Conservation (phyloP, 2,329 filamentous ascomycete species). For the Monilinia fructigena region DNA sequence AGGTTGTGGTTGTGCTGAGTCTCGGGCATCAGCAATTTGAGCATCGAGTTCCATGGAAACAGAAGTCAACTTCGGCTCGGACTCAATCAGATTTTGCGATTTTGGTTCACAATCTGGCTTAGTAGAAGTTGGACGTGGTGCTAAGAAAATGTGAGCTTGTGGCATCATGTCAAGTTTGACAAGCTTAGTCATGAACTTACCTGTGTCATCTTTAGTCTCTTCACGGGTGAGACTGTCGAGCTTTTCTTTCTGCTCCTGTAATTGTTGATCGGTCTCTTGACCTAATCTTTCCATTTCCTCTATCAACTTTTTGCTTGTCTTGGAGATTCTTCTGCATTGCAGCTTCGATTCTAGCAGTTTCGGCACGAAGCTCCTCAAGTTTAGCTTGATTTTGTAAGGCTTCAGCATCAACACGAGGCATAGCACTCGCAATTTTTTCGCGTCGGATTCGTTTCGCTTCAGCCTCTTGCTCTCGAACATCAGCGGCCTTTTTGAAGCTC, state of each 20-base stretch:
- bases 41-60: constrained; percentile 18
- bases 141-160: constrained; percentile 20
- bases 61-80: constrained; percentile 4
- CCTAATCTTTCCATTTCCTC: constrained; percentile 41
- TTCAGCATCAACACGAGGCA: constrained; percentile 40
- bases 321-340: constrained; percentile 36
- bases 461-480: constrained; percentile 32
- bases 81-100: not conserved
- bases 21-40: not conserved
- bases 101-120: not conserved
- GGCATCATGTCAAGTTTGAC: not conserved
- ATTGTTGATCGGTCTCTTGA: constrained; percentile 40
- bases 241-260: constrained; percentile 41
- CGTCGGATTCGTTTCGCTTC: constrained; percentile 39
- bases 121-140: constrained; percentile 2
- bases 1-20: not conserved
- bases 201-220: constrained; percentile 33
- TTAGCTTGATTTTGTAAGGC: constrained; percentile 35
- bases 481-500: constrained; percentile 33
- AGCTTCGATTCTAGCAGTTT: constrained; percentile 39
- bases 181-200: constrained; percentile 28
- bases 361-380: constrained; percentile 36
- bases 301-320: constrained; percentile 39
- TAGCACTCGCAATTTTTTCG: constrained; percentile 38
- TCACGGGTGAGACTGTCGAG: constrained; percentile 36